A percentile compares a stretch with the other conserved stretches of the same genome.
Conservation (phyloP, 1,139 yeast genomes). For the Pichia sp. region DNA sequence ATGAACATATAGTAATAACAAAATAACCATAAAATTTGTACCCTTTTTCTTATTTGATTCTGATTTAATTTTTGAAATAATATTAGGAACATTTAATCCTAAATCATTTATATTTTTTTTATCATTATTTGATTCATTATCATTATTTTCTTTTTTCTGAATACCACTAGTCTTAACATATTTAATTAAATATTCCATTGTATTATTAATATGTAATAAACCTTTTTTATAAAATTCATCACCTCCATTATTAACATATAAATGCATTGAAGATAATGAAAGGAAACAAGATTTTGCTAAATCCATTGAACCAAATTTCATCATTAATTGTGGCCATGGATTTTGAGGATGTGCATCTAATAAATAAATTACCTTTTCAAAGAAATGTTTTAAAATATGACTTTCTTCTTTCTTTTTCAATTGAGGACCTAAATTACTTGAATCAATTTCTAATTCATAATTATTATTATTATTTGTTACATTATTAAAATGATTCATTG, state of each 20-base stretch:
- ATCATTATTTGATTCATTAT: slow-evolving; percentile 3
- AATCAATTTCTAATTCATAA: slow-evolving; percentile 6
- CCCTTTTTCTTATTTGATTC: slow-evolving; percentile 30
- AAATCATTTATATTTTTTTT: slow-evolving; percentile 10
- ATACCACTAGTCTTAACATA: slow-evolving; percentile 23
- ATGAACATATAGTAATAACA: slow-evolving; percentile 46
- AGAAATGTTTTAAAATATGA: slow-evolving; percentile 46
- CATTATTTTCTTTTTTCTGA: slow-evolving; percentile 7
- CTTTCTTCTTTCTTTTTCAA: slow-evolving; percentile 36
- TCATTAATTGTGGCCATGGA: slow-evolving; percentile 53
- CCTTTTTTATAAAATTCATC: slow-evolving; percentile 44
- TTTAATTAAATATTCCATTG: slow-evolving; percentile 44
- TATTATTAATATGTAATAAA: slow-evolving; percentile 44
- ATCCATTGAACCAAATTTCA: slow-evolving; percentile 49
- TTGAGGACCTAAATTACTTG: slow-evolving; percentile 7
- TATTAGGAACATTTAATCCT: slow-evolving; percentile 27
- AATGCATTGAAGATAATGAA: slow-evolving; percentile 47
- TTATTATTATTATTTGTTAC: background rate
- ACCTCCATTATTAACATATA: slow-evolving; percentile 46
- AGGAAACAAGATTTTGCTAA: slow-evolving; percentile 50
- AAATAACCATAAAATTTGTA: slow-evolving; percentile 43
- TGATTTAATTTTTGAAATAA: slow-evolving; percentile 31
- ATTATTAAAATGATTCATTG: background rate
- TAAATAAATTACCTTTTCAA: slow-evolving; percentile 43
- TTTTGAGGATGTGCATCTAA: slow-evolving; percentile 52